These are phyloP conservation scores for Penicillium turbatum DNA, from an alignment of 495 filamentous ascomycete genomes.

Conservation along the genomic window DNA sequence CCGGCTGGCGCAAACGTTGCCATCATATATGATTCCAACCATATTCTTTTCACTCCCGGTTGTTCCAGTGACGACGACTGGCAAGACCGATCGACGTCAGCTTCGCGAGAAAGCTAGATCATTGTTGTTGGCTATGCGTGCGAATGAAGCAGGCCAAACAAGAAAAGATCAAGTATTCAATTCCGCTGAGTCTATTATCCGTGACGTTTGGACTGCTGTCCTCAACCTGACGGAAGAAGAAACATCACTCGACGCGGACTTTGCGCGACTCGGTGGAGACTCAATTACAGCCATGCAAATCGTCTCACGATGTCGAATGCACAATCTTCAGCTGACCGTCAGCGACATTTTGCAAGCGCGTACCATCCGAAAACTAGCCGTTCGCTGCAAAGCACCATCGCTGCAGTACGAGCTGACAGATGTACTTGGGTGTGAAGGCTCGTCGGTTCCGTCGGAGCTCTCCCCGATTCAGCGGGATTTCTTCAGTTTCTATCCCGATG, in stretches of 20 bases:
- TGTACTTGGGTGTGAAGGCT: background rate
- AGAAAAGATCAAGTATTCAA: no score
- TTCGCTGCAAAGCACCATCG: background rate
- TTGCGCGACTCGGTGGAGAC: slow-evolving; percentile 31
- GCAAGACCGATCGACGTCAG: background rate
- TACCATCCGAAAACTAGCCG: background rate
- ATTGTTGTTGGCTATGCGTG: no score
- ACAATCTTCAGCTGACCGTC: slow-evolving; percentile 18
- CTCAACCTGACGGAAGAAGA: no score
- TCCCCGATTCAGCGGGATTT: background rate
- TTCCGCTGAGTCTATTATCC: no score
- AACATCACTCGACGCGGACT: background rate
- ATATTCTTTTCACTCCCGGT: background rate
- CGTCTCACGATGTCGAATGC: slow-evolving; percentile 29
- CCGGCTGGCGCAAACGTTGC: background rate
- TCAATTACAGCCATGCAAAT: slow-evolving; percentile 58
- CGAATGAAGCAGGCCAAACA: no score
- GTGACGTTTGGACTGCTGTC: no score
- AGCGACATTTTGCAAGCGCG: background rate
- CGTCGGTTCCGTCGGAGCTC: background rate
- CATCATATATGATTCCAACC: background rate
- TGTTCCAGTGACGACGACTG: background rate
- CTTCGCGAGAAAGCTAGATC: background rate
- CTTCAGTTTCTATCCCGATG: background rate
- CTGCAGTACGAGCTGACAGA: background rate